phyloP scores from a whole-genome alignment of 768 basidiomycete genomes.

The Melanogaster broomeanus region DNA sequence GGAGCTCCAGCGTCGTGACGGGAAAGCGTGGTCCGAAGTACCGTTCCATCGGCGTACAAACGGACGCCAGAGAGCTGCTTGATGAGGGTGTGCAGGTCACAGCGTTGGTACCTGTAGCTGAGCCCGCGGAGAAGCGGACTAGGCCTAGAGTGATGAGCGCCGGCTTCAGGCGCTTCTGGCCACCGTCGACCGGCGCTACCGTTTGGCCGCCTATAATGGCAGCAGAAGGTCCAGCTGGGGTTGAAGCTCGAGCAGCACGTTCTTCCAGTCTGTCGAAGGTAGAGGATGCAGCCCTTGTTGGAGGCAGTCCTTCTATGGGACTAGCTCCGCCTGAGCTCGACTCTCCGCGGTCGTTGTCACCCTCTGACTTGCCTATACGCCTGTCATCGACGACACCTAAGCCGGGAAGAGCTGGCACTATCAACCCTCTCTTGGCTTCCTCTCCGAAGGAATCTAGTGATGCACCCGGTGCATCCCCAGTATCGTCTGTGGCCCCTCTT shows the following conservation, averaged over 20 bases:
- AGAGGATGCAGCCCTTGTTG: background rate
- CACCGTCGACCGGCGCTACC: slow-evolving; percentile 9
- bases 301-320: background rate
- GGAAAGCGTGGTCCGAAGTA: slow-evolving; percentile 44
- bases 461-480: slow-evolving; percentile 46
- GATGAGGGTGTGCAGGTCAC: slow-evolving; percentile 63
- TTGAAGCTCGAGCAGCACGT: background rate
- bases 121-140: slow-evolving; percentile 23
- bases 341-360: slow-evolving; percentile 13
- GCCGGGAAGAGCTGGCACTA: slow-evolving; percentile 7
- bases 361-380: slow-evolving; percentile 13
- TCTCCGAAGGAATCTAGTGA: slow-evolving; percentile 16
- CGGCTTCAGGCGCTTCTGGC: slow-evolving; percentile 22
- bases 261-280: background rate
- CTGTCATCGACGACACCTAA: slow-evolving; percentile 8
- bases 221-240: slow-evolving; percentile 1
- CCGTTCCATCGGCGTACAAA: slow-evolving; percentile 71
- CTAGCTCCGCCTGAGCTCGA: slow-evolving; percentile 11
- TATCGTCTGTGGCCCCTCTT: slow-evolving; percentile 54
- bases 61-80: slow-evolving; percentile 52
- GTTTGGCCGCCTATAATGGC: background rate
- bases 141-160: slow-evolving; percentile 21
- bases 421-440: slow-evolving; percentile 6
- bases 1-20: slow-evolving; percentile 31
- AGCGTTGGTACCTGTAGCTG: slow-evolving; percentile 11